phyloP scores from a whole-genome alignment of 2,329 filamentous ascomycete genomes.

The Cytospora piceae region DNA sequence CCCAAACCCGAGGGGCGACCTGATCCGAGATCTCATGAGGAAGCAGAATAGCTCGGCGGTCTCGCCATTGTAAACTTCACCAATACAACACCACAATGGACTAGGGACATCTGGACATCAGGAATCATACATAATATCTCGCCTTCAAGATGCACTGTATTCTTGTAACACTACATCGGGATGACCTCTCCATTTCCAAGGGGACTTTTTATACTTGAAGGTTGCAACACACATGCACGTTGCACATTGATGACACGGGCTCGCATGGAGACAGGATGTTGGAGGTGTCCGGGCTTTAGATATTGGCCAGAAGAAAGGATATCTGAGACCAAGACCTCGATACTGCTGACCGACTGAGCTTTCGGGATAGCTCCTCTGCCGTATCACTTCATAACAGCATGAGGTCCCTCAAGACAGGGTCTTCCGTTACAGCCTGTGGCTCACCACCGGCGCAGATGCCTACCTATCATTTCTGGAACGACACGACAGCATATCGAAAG shows the following conservation, averaged over 20 bases:
- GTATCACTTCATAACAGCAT: background rate
- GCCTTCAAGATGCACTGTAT: background rate
- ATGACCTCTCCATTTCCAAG: background rate
- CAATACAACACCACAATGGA: background rate
- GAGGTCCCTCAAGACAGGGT: background rate
- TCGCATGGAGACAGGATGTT: background rate
- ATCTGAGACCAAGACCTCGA: background rate
- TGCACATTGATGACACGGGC: background rate
- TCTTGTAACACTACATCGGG: background rate
- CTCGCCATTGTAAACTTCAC: background rate
- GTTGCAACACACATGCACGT: background rate
- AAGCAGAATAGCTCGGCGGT: background rate
- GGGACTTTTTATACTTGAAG: background rate
- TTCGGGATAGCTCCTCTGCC: background rate
- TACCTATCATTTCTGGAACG: conserved; percentile 50
- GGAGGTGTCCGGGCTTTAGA: background rate
- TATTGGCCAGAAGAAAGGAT: background rate
- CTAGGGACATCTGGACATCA: background rate
- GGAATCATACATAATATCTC: background rate
- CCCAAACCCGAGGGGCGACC: background rate
- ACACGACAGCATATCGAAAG: conserved; percentile 63
- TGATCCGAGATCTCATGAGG: background rate
- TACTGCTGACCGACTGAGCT: background rate
- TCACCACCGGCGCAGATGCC: background rate
- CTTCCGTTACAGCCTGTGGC: background rate